phyloP scores from a whole-genome alignment of 768 basidiomycete species.

The Tephrocybe sp. region DNA sequence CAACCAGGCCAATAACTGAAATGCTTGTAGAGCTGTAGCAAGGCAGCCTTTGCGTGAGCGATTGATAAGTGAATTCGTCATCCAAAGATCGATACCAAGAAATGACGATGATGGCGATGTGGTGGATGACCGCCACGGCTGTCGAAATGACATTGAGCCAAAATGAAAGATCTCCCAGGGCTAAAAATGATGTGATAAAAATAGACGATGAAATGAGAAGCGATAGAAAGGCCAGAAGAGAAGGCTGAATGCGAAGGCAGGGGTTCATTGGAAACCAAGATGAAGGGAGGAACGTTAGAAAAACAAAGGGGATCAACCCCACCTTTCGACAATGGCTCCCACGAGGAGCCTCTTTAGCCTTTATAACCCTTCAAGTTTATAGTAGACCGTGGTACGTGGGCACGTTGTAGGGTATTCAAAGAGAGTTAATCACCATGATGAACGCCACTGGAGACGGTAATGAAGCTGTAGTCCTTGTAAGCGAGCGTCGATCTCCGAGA shows the following conservation, averaged over 20 bases:
- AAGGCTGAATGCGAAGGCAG: neutral
- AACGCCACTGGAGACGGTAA: neutral
- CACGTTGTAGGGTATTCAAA: neutral
- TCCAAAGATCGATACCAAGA: conserved; percentile 5
- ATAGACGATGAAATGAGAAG: conserved; percentile 9
- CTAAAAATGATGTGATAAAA: conserved; percentile 13
- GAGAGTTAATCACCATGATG: neutral
- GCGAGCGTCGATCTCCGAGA: no score
- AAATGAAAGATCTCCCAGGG: conserved; percentile 9
- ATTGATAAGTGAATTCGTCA: neutral
- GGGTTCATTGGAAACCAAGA: conserved; percentile 1
- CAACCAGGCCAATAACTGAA: neutral
- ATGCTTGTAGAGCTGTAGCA: no score
- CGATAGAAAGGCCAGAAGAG: conserved; percentile 8
- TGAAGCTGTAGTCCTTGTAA: neutral
- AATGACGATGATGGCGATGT: conserved; percentile 5
- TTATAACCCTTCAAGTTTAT: neutral
- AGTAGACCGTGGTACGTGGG: neutral
- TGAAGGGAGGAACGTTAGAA: neutral
- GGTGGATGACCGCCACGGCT: conserved; percentile 8
- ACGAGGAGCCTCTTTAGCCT: neutral
- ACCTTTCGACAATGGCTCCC: neutral
- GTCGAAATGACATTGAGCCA: conserved; percentile 13
- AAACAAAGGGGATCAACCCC: conserved; percentile 3
- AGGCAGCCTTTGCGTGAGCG: neutral